Percentiles rank a stretch among this genome's conserved stretches.
Conservation (phyloP, 352 stramenopile genomes). For the Phytophthora podocarpi region DNA sequence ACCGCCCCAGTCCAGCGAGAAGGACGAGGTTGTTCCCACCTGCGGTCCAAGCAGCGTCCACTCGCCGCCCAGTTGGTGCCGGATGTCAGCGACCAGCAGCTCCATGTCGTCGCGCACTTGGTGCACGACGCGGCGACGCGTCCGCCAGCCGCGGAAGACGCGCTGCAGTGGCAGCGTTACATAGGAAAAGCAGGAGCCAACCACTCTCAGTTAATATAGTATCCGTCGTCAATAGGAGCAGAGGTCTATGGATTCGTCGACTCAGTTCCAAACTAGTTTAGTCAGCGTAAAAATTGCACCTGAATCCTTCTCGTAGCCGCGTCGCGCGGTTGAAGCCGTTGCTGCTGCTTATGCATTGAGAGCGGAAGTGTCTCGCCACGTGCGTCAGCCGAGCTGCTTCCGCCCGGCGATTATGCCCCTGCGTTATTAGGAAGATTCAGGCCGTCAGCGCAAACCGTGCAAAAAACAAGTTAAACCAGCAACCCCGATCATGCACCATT, state of each 20-base stretch:
- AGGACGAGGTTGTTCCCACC: slow-evolving; percentile 5
- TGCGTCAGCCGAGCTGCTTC: slow-evolving; percentile 12
- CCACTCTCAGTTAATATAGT: slow-evolving; percentile 8
- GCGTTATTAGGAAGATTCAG: slow-evolving; percentile 5
- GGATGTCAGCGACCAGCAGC: slow-evolving; percentile 46
- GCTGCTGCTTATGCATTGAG: slow-evolving; percentile 17
- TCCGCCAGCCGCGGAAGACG: slow-evolving; percentile 61
- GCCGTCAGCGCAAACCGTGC: slow-evolving; percentile 4
- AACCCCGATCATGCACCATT: too few species aligned
- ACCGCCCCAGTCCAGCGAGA: slow-evolving; percentile 33
- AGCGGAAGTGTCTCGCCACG: slow-evolving; percentile 14
- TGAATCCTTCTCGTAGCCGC: slow-evolving; percentile 30
- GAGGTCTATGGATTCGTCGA: background rate
- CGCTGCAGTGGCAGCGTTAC: slow-evolving; percentile 27
- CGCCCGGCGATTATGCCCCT: slow-evolving; percentile 19
- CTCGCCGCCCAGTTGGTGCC: slow-evolving; percentile 39
- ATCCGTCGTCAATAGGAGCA: background rate
- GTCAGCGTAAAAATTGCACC: slow-evolving; percentile 21
- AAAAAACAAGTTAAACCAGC: too few species aligned
- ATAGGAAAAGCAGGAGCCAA: background rate
- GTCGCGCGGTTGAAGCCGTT: slow-evolving; percentile 20
- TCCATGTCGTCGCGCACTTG: slow-evolving; percentile 50
- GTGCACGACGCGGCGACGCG: slow-evolving; percentile 51
- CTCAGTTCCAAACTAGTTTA: slow-evolving; percentile 1
- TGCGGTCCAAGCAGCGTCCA: slow-evolving; percentile 32